These are phyloP conservation scores for Wickerhamomyces chaumierensis DNA, from an alignment of 805 yeast genomes.

Conservation along the genomic window DNA sequence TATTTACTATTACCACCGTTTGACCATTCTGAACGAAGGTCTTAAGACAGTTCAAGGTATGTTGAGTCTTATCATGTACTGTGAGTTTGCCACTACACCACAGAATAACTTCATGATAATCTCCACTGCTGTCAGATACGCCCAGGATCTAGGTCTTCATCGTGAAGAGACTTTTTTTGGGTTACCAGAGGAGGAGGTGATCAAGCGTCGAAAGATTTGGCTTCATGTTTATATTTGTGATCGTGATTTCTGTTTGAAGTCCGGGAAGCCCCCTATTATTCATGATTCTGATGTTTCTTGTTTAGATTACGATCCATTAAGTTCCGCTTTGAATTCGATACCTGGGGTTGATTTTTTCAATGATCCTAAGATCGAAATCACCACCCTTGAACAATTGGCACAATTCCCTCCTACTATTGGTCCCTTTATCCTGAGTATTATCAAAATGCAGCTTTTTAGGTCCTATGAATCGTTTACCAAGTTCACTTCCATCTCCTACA, in stretches of 20 bases:
- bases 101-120: slow-evolving; percentile 31
- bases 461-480: slow-evolving; percentile 4
- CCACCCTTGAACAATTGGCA: background rate
- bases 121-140: slow-evolving; percentile 38
- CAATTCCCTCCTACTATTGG: background rate
- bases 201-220: slow-evolving; percentile 33
- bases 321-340: slow-evolving; percentile 2
- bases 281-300: slow-evolving; percentile 25
- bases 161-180: slow-evolving; percentile 32
- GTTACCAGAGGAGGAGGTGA: slow-evolving; percentile 25
- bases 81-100: slow-evolving; percentile 25
- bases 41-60: slow-evolving; percentile 39
- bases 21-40: slow-evolving; percentile 40
- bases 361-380: background rate
- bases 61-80: slow-evolving; percentile 29
- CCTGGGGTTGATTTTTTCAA: background rate
- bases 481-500: slow-evolving; percentile 10
- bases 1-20: slow-evolving; percentile 40
- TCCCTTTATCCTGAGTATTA: slow-evolving; percentile 3
- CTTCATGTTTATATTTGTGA: slow-evolving; percentile 38
- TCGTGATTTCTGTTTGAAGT: slow-evolving; percentile 29
- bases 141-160: slow-evolving; percentile 48
- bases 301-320: slow-evolving; percentile 1
- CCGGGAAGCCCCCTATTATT: slow-evolving; percentile 39
- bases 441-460: slow-evolving; percentile 4